Evolutionary conservation across 257 asterid genomes (phyloP).

Genomic region (Datura wrightii): DNA sequence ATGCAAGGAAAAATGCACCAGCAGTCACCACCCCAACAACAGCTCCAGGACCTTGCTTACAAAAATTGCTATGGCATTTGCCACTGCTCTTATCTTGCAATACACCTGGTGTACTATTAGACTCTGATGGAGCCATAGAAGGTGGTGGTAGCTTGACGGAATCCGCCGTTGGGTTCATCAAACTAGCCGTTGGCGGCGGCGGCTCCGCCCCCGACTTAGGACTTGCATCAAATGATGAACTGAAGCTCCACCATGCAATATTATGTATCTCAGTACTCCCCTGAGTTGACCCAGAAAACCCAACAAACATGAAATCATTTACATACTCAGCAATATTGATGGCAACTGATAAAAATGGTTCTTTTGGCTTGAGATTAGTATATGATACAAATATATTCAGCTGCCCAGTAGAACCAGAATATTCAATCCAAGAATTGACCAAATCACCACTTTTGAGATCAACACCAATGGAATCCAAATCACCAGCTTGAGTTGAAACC

Average conservation of each 20-base stretch:
- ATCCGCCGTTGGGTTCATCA: conserved; percentile 61
- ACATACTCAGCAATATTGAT: conserved; percentile 57
- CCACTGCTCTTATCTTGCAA: conserved; percentile 37
- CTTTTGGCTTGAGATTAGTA: conserved; percentile 72
- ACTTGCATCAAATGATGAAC: conserved; percentile 59
- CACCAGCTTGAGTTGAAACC: conserved; percentile 58
- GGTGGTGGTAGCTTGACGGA: conserved; percentile 50
- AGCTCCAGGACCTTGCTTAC: conserved; percentile 69
- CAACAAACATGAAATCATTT: conserved; percentile 75
- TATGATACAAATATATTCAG: conserved; percentile 68
- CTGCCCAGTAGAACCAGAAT: conserved; percentile 55
- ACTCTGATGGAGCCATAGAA: conserved; percentile 48
- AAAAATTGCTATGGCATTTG: conserved; percentile 61
- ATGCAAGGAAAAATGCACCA: conserved; percentile 68
- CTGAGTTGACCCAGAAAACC: conserved; percentile 83
- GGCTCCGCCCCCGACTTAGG: conserved; percentile 52
- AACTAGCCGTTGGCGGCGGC: conserved; percentile 52
- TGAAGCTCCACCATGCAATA: conserved; percentile 87
- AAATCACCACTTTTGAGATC: conserved; percentile 83
- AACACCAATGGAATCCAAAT: conserved; percentile 58
- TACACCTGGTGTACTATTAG: conserved; percentile 31
- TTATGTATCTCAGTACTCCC: conserved; percentile 84
- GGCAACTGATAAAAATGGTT: conserved; percentile 54
- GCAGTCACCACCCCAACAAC: conserved; percentile 83
- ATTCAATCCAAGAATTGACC: conserved; percentile 81